phyloP scores from a whole-genome alignment of 495 filamentous ascomycete genomes.

The Pseudotulostoma volvatum region DNA sequence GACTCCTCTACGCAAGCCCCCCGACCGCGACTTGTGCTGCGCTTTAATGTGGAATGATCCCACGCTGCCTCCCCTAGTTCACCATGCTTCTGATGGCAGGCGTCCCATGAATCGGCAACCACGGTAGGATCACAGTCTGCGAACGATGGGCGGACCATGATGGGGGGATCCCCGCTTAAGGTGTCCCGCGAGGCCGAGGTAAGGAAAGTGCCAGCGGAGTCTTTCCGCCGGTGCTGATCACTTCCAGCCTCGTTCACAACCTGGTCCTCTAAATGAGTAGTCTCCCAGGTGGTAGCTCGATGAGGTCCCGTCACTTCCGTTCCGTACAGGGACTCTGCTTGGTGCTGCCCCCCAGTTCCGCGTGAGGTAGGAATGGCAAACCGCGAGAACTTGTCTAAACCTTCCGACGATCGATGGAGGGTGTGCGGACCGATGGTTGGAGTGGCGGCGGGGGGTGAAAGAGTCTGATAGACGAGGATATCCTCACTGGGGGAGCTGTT shows the following conservation, averaged over 20 bases:
- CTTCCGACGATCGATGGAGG: no score
- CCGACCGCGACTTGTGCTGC: conserved; percentile 28
- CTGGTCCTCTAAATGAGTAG: conserved; percentile 1
- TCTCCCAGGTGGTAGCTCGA: conserved; percentile 4
- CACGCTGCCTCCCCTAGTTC: conserved; percentile 2
- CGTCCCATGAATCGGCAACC: conserved; percentile 4
- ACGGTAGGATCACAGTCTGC: conserved; percentile 1
- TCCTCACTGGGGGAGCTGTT: conserved; percentile 7
- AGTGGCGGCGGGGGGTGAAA: conserved; percentile 19
- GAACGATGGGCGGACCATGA: conserved; percentile 3
- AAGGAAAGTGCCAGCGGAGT: conserved; percentile 1
- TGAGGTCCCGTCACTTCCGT: no score
- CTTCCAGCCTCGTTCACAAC: conserved; percentile 2
- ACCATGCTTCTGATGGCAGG: conserved; percentile 3
- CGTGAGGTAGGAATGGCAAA: no score
- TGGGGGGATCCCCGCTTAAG: background rate
- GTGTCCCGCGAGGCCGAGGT: background rate
- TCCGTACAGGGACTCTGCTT: no score
- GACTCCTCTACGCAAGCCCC: conserved; percentile 54
- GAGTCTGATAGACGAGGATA: conserved; percentile 12
- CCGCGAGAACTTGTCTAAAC: no score
- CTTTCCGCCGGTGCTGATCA: background rate
- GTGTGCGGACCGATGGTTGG: no score
- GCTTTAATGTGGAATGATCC: conserved; percentile 11
- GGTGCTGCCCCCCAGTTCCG: no score